Conservation (phyloP, 1,284 basidiomycete species). For the Cutaneotrichosporon arboriforme region DNA sequence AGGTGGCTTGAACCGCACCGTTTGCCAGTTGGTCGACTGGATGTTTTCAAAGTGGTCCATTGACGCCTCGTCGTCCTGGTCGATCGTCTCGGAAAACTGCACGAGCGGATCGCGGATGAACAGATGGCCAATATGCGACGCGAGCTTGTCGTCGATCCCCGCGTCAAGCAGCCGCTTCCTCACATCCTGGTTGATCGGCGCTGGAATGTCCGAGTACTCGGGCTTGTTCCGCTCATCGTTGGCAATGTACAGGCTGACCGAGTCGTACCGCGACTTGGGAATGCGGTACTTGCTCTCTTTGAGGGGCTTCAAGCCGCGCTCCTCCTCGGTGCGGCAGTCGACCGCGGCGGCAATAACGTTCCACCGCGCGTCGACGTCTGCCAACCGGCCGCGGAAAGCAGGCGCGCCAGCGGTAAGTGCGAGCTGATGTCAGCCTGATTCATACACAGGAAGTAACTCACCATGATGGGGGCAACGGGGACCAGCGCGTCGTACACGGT, state of each 20-base stretch:
- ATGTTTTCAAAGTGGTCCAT: slow-evolving; percentile 99
- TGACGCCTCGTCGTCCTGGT: slow-evolving; percentile 80
- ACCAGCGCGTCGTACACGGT: slow-evolving; percentile 91
- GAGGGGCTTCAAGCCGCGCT: slow-evolving; percentile 82
- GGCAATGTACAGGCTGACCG: slow-evolving; percentile 90
- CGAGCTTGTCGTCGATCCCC: slow-evolving; percentile 79
- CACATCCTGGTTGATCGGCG: slow-evolving; percentile 73
- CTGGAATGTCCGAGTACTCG: slow-evolving; percentile 84
- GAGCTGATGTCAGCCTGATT: slow-evolving; percentile 44
- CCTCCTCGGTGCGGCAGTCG: slow-evolving; percentile 92
- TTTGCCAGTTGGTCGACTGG: slow-evolving; percentile 99
- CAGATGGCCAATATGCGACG: slow-evolving; percentile 88
- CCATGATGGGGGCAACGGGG: slow-evolving; percentile 87
- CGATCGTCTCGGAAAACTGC: slow-evolving; percentile 86
- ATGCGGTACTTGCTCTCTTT: slow-evolving; percentile 68
- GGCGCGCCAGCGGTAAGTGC: slow-evolving; percentile 93
- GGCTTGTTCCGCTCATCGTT: slow-evolving; percentile 78
- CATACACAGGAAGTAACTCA: neutral
- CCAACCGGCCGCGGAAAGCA: slow-evolving; percentile 85
- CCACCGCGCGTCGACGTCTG: slow-evolving; percentile 97
- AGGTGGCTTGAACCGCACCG: slow-evolving; percentile 96
- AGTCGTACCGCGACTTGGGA: slow-evolving; percentile 95
- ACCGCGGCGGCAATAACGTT: slow-evolving; percentile 96
- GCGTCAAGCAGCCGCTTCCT: slow-evolving; percentile 64
- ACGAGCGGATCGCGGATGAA: slow-evolving; percentile 98